These are phyloP conservation scores for Naegleria fowleri DNA, from an alignment of 208 protist species.

Conservation along the genomic window DNA sequence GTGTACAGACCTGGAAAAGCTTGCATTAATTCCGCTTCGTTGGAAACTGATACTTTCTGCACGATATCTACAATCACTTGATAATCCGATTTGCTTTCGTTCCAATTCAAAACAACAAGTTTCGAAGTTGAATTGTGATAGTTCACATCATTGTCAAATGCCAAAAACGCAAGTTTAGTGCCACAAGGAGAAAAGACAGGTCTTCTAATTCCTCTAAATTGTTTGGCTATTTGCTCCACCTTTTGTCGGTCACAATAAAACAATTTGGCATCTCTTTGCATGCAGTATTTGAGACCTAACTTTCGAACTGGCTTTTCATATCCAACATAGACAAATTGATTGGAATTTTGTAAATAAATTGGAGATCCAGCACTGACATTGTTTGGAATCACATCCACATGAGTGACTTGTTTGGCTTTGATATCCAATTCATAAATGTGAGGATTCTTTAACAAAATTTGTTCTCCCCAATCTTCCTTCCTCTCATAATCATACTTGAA, in stretches of 20 bases:
- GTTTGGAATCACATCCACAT: neutral
- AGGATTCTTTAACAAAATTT: neutral
- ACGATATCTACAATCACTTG: neutral
- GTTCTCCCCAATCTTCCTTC: conserved; percentile 20
- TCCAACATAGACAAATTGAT: neutral
- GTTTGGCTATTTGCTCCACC: neutral
- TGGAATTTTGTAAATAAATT: neutral
- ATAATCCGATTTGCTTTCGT: neutral
- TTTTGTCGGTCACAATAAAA: neutral
- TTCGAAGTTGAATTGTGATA: neutral
- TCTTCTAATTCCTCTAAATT: neutral
- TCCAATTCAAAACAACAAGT: neutral
- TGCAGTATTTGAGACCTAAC: neutral
- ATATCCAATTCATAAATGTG: neutral
- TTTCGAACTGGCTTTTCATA: neutral
- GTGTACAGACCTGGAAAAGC: neutral
- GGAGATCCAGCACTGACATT: neutral
- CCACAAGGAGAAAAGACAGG: neutral
- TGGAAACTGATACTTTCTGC: too few relatives aligned
- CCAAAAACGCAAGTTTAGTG: neutral
- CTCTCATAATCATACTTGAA: neutral
- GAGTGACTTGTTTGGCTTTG: neutral
- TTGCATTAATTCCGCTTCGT: neutral
- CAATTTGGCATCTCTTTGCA: neutral
- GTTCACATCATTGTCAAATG: neutral